Percentiles rank a stretch among this genome's conserved stretches.
These are phyloP conservation scores for Geotrichum siamense DNA, from an alignment of 1,139 yeast species.

Conservation along the genomic window DNA sequence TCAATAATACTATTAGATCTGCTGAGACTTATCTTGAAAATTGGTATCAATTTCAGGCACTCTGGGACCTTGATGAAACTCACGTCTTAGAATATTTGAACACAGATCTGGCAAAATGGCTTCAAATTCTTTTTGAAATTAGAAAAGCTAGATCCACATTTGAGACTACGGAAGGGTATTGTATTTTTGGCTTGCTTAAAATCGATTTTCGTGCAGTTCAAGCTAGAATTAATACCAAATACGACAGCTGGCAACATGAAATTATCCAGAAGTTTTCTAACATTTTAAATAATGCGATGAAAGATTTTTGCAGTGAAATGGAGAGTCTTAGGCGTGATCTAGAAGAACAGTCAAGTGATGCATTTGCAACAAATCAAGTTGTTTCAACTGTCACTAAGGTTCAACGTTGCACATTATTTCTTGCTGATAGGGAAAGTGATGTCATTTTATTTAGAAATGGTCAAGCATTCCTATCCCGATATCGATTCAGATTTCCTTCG, in stretches of 20 bases:
- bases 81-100: conserved; percentile 34
- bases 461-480: conserved; percentile 42
- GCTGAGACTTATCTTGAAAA: conserved; percentile 38
- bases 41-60: conserved; percentile 53
- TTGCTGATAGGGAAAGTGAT: conserved; percentile 32
- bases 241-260: conserved; percentile 51
- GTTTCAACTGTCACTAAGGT: conserved; percentile 36
- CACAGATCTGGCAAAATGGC: conserved; percentile 43
- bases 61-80: conserved; percentile 50
- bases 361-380: conserved; percentile 36
- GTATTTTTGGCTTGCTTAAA: conserved; percentile 39
- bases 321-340: conserved; percentile 31
- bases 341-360: conserved; percentile 34
- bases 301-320: conserved; percentile 29
- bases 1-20: conserved; percentile 27
- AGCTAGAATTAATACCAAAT: conserved; percentile 47
- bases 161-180: conserved; percentile 44
- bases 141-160: conserved; percentile 44
- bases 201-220: conserved; percentile 49
- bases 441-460: conserved; percentile 36
- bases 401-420: conserved; percentile 27
- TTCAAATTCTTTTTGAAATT: conserved; percentile 41
- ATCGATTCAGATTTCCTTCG: conserved; percentile 44
- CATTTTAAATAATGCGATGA: conserved; percentile 32
- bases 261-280: conserved; percentile 43